Evolutionary conservation across 306 rosid species (phyloP), one percentile per base, ranked within the genome.

Genomic region (Prunus armeniaca): DNA sequence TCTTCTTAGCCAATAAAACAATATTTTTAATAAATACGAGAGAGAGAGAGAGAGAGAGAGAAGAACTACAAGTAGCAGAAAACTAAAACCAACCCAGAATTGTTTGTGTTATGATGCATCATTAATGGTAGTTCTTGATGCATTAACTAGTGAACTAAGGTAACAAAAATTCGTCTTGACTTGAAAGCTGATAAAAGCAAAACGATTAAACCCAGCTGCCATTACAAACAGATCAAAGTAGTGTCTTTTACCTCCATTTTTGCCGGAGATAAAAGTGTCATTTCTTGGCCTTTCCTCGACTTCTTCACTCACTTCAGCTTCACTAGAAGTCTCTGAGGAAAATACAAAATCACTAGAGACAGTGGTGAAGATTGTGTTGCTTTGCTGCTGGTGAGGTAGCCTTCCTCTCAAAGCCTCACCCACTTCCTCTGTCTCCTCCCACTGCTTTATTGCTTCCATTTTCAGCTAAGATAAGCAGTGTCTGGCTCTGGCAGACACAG

Each of bases 401-500:
- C 73, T 76, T 65, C 65, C n/a, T 30, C 78, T 67, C 56, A 87
- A 79, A 18, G 69, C 67, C 7, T 19, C 61, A 47, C 67, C 86
- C 46, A 72, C 72, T 55, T 57, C 83, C n/a, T 79, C 88, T 46
- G 45, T 60, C n/a, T 82, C 85, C 55, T 79, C 68, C 82, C 82
- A 75, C 47, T 60, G 71, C 49, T 60, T 32, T 58, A 13, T 22
- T 17, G 51, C 69, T 61, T 82, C 81, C 84, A 82, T 71, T 58
- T 50, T 46, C 57, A 46, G 56, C 67, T 11, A 72, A 52, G n/a
- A 6, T 13, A 14, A 3, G 41, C 28, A 18, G 50, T 38, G 7
- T 32, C 38, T 32, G 38, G 38, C 38, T 25, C 20, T 22, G 3
- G 45, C 71, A 43, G 54, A 43, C 58, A 38, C 14, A 52, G 62